Conservation (phyloP, 176 grass and related monocot genomes). For the Juncus effusus region DNA sequence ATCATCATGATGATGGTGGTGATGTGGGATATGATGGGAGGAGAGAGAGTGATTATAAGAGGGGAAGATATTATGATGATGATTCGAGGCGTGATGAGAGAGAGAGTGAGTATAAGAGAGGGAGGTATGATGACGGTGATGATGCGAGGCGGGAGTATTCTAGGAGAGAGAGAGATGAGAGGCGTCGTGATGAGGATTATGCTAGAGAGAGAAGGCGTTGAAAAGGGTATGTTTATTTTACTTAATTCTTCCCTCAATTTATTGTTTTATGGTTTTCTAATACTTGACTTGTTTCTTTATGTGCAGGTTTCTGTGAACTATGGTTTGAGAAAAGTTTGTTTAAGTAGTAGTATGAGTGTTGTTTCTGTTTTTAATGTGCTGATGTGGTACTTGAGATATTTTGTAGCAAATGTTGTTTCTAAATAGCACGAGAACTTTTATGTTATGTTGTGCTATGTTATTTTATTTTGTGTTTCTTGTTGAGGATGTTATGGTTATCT, state of each 20-base stretch:
- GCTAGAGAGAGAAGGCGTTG: slow-evolving; percentile 46
- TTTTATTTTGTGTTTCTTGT: no score
- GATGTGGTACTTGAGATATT: not conserved
- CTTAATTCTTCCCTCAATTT: not conserved
- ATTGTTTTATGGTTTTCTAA: not conserved
- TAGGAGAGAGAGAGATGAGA: slow-evolving; percentile 46
- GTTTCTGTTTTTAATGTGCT: slow-evolving; percentile 17
- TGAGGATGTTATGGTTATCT: no score
- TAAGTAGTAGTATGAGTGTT: not conserved
- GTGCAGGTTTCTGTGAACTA: slow-evolving; percentile 10
- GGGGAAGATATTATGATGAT: slow-evolving; percentile 39
- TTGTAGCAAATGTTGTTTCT: slow-evolving; percentile 20
- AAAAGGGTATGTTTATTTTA: not conserved
- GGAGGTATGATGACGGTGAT: slow-evolving; percentile 27
- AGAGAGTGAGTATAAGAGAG: slow-evolving; percentile 49
- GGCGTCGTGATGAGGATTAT: slow-evolving; percentile 45
- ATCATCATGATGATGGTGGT: slow-evolving; percentile 30
- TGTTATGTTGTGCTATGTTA: no score
- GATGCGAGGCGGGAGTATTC: slow-evolving; percentile 11
- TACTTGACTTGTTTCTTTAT: slow-evolving; percentile 2
- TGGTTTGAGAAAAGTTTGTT: not conserved
- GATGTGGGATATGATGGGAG: slow-evolving; percentile 27
- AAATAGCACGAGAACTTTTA: not conserved
- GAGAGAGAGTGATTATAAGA: slow-evolving; percentile 39
- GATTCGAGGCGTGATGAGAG: slow-evolving; percentile 25